phyloP scores from a whole-genome alignment of 345 rosid genomes.

The Gossypium stocksii region DNA sequence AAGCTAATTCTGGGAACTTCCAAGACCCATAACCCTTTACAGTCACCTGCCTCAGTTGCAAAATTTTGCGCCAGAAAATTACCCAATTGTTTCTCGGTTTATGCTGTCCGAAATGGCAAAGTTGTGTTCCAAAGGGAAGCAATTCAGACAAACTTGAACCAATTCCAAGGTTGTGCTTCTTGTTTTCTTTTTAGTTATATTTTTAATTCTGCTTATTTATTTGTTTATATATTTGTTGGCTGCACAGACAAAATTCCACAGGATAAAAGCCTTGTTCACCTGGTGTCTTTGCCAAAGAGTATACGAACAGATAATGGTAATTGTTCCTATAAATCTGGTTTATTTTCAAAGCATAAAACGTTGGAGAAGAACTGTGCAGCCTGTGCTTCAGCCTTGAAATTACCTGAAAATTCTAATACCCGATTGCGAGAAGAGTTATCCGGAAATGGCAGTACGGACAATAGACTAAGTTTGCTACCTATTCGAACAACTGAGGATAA shows the following conservation, averaged over 20 bases:
- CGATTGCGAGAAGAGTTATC: constrained; percentile 11
- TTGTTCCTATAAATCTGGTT: not conserved
- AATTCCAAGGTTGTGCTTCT: constrained; percentile 21
- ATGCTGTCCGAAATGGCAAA: constrained; percentile 73
- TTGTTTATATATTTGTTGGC: not conserved
- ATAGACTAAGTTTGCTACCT: constrained; percentile 55
- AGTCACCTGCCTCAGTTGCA: constrained; percentile 62
- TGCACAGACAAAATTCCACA: not conserved
- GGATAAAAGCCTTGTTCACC: not conserved
- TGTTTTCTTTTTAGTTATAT: not conserved
- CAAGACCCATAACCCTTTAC: constrained; percentile 41
- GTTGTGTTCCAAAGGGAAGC: constrained; percentile 56
- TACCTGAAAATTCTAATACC: constrained; percentile 12
- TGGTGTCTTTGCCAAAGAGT: not conserved
- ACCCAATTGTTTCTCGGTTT: constrained; percentile 48
- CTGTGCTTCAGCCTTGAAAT: constrained; percentile 1
- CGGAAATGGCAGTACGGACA: constrained; percentile 22
- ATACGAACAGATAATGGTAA: not conserved
- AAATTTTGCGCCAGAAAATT: constrained; percentile 80
- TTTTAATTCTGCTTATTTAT: not conserved
- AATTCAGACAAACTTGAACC: constrained; percentile 1
- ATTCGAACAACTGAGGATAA: constrained; percentile 28
- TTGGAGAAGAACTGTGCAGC: constrained; percentile 4
- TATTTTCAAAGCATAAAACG: not conserved
- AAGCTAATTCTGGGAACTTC: constrained; percentile 69